Percentiles rank a stretch among this genome's conserved stretches.
Evolutionary conservation across 257 asterid genomes (phyloP).

Genomic region (Ilex aquifolium): DNA sequence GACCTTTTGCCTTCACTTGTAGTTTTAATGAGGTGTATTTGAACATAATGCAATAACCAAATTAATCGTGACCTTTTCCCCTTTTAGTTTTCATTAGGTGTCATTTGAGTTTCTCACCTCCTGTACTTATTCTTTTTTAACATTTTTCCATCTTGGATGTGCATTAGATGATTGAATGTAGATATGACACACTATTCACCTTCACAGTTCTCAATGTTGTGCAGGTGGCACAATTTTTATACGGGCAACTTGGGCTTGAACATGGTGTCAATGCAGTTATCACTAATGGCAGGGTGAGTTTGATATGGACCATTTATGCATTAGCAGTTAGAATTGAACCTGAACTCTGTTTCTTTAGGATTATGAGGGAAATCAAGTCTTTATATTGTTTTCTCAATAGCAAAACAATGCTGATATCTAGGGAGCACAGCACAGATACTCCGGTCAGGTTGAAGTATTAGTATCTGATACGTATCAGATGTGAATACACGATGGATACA

Average conservation of each 20-base stretch:
- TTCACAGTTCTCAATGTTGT: slow-evolving; percentile 21
- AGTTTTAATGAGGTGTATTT: too few species aligned
- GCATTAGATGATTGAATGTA: not conserved
- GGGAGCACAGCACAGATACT: too few species aligned
- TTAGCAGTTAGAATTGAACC: too few species aligned
- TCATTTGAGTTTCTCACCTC: not conserved
- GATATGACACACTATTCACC: slow-evolving; percentile 3
- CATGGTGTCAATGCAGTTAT: slow-evolving; percentile 71
- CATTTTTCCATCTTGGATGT: not conserved
- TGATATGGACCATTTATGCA: not conserved
- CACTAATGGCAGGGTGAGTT: slow-evolving; percentile 97
- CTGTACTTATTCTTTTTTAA: not conserved
- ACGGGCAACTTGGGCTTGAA: slow-evolving; percentile 64
- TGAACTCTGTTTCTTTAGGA: too few species aligned
- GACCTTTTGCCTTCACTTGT: too few species aligned
- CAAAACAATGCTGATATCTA: not conserved
- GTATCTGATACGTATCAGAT: too few species aligned
- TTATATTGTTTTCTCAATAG: not conserved
- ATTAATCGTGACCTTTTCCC: too few species aligned
- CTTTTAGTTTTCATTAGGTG: too few species aligned
- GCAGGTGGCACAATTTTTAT: slow-evolving; percentile 81
- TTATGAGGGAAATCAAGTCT: not conserved
- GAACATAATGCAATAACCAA: too few species aligned
- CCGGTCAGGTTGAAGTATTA: too few species aligned
- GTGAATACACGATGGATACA: too few species aligned